These are phyloP conservation scores for Vitis hybrid DNA, from an alignment of 177 flowering plant species.

Conservation along the genomic window DNA sequence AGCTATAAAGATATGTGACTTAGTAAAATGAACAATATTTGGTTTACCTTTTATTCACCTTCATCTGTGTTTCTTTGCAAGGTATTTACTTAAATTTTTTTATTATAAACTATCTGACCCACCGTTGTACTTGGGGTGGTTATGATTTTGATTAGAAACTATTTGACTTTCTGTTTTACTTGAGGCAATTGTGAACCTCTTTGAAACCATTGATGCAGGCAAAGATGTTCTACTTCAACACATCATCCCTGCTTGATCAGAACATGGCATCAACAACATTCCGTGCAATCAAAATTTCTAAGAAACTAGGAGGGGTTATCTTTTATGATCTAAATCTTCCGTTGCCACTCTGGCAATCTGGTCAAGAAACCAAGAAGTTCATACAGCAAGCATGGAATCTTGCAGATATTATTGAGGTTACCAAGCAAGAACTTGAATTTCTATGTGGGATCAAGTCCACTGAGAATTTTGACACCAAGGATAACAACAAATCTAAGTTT, in stretches of 20 bases:
- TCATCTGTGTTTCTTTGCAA: too few relatives aligned
- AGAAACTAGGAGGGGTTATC: conserved; percentile 63
- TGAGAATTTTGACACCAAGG: conserved; percentile 68
- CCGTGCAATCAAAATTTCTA: conserved; percentile 65
- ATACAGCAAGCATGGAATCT: conserved; percentile 70
- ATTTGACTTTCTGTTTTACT: too few relatives aligned
- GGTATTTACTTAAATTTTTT: too few relatives aligned
- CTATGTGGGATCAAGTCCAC: conserved; percentile 73
- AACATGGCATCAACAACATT: conserved; percentile 72
- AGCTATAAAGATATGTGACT: too few relatives aligned
- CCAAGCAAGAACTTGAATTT: conserved; percentile 95
- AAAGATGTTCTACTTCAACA: conserved; percentile 89
- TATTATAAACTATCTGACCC: too few relatives aligned
- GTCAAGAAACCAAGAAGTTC: conserved; percentile 65
- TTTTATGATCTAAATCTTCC: conserved; percentile 93
- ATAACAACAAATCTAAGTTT: conserved; percentile 66
- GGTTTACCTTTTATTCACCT: too few relatives aligned
- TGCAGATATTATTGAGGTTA: conserved; percentile 82
- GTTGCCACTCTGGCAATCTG: conserved; percentile 77
- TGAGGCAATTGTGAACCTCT: not conserved
- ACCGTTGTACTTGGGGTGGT: too few relatives aligned
- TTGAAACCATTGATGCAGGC: conserved; percentile 54
- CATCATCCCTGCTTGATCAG: conserved; percentile 72
- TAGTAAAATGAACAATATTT: too few relatives aligned
- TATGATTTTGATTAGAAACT: too few relatives aligned